Evolutionary conservation across 306 rosid species (phyloP).

Genomic region (Rosa multiflora): DNA sequence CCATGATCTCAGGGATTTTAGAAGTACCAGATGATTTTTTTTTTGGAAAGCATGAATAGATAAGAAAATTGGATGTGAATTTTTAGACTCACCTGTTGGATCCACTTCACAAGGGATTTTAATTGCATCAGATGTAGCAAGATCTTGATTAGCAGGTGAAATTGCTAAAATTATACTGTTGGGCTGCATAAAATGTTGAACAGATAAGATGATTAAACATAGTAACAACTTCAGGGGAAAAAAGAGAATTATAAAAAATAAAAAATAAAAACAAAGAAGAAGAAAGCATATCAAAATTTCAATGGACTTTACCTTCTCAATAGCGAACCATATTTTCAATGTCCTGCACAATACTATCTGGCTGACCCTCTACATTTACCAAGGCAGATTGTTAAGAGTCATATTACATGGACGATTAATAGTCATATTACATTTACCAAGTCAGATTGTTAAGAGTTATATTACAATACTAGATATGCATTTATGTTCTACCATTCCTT

Average conservation of each 20-base stretch:
- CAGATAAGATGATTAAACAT: conserved; percentile 12
- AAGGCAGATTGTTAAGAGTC: conserved; percentile 30
- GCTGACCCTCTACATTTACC: conserved; percentile 78
- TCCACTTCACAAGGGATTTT: conserved; percentile 94
- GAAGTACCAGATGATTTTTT: neutral
- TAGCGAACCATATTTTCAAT: conserved; percentile 95
- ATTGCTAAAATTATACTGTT: conserved; percentile 89
- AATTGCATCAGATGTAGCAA: conserved; percentile 97
- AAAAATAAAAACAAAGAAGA: neutral
- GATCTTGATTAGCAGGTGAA: conserved; percentile 98
- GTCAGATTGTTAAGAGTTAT: no score
- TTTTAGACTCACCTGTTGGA: conserved; percentile 61
- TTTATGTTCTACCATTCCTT: neutral
- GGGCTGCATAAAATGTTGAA: conserved; percentile 53
- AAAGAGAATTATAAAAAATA: neutral
- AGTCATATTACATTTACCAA: no score
- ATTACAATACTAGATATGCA: neutral
- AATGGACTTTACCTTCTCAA: conserved; percentile 70
- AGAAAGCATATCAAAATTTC: conserved; percentile 5
- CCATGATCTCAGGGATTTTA: no score
- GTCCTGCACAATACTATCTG: conserved; percentile 79
- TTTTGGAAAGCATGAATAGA: neutral
- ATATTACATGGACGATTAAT: no score
- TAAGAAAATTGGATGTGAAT: neutral
- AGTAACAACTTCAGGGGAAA: neutral